phyloP scores from a whole-genome alignment of 768 basidiomycete genomes.

The Phylloporus scabripes region DNA sequence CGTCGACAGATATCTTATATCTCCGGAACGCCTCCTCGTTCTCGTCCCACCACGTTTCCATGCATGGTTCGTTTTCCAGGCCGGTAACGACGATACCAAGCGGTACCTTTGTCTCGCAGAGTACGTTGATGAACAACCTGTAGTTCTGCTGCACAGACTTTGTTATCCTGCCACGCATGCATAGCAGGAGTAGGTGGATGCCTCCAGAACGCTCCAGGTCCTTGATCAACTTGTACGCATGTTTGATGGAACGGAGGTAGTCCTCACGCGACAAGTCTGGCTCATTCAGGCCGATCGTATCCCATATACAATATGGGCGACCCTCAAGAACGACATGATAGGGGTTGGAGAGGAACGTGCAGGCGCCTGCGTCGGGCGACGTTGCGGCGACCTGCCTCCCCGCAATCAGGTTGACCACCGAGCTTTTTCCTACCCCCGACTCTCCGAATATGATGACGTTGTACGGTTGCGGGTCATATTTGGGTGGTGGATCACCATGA shows the following conservation, averaged over 20 bases:
- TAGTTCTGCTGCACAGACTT: conserved; percentile 35
- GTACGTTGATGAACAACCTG: conserved; percentile 33
- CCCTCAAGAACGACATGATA: conserved; percentile 21
- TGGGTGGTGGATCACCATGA: conserved; percentile 7
- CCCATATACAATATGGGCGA: conserved; percentile 25
- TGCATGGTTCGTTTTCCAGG: conserved; percentile 32
- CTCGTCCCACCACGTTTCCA: conserved; percentile 36
- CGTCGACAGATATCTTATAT: conserved; percentile 26
- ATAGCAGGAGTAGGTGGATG: conserved; percentile 36
- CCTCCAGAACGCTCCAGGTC: conserved; percentile 30
- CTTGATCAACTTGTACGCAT: conserved; percentile 32
- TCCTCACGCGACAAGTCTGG: conserved; percentile 13
- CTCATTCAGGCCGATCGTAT: conserved; percentile 31
- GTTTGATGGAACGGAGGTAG: conserved; percentile 24
- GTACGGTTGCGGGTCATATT: conserved; percentile 12
- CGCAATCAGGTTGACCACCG: conserved; percentile 38
- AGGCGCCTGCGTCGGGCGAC: conserved; percentile 30
- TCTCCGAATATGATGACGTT: conserved; percentile 29
- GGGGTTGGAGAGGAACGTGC: conserved; percentile 29
- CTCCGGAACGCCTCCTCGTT: conserved; percentile 30
- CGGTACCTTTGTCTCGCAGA: conserved; percentile 36
- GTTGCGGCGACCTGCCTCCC: conserved; percentile 22
- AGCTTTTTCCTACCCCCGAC: conserved; percentile 35
- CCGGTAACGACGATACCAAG: conserved; percentile 35
- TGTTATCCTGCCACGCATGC: conserved; percentile 36